Percentiles rank a stretch among this genome's conserved stretches.
Conservation (phyloP, 768 basidiomycete species). For the Serendipita sp. region DNA sequence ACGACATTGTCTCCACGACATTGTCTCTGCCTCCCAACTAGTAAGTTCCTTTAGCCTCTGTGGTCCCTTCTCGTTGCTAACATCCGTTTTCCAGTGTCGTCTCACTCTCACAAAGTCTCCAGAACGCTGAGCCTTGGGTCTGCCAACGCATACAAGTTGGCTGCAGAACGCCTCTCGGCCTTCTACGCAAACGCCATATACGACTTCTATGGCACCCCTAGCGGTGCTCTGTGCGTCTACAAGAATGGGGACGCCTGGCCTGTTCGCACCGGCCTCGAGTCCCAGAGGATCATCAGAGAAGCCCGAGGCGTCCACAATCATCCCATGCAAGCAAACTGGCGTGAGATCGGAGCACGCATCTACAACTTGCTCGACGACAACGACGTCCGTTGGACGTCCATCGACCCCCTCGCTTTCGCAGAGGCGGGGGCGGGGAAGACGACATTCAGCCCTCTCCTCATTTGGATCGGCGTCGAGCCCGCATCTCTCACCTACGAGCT, state of each 20-base stretch:
- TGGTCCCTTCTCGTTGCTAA: too few species aligned
- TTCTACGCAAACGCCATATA: neutral
- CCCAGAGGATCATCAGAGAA: slow-evolving; percentile 6
- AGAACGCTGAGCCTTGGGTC: too few species aligned
- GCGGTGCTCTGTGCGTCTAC: slow-evolving; percentile 8
- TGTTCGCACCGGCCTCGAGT: neutral
- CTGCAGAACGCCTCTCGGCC: neutral
- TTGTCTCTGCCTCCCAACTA: too few species aligned
- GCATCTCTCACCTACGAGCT: slow-evolving; percentile 14
- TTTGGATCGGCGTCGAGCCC: slow-evolving; percentile 17
- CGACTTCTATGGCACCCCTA: slow-evolving; percentile 6
- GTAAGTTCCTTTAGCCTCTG: too few species aligned
- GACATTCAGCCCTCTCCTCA: slow-evolving; percentile 13
- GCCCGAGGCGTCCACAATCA: slow-evolving; percentile 16
- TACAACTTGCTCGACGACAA: slow-evolving; percentile 10
- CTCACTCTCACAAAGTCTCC: too few species aligned
- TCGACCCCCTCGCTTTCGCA: slow-evolving; percentile 14
- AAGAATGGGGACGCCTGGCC: slow-evolving; percentile 7
- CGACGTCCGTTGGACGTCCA: slow-evolving; percentile 11
- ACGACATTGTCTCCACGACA: too few species aligned
- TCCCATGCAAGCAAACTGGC: slow-evolving; percentile 17
- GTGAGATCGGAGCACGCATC: slow-evolving; percentile 13
- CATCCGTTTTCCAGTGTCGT: too few species aligned
- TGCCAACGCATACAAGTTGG: too few species aligned
- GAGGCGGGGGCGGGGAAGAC: slow-evolving; percentile 12